Conservation (phyloP, 441 rosid genomes). For the Capsella rubella region DNA sequence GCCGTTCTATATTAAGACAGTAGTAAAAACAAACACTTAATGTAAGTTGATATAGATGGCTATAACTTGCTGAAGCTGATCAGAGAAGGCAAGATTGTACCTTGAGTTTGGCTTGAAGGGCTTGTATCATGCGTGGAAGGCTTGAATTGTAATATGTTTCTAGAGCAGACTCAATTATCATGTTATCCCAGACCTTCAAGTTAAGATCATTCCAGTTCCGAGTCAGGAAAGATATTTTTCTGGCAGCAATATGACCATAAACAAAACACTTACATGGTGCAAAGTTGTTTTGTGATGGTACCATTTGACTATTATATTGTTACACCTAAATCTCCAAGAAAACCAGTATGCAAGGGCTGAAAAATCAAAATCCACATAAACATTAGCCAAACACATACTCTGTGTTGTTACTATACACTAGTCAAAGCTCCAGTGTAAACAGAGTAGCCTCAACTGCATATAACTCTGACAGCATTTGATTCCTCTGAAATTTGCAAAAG, state of each 20-base stretch:
- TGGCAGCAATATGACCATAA: slow-evolving; percentile 15
- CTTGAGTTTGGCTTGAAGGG: slow-evolving; percentile 71
- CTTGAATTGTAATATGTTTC: slow-evolving; percentile 69
- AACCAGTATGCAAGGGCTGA: slow-evolving; percentile 91
- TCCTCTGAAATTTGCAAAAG: slow-evolving; percentile 10
- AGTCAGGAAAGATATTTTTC: slow-evolving; percentile 8
- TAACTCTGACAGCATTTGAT: neutral
- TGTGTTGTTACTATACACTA: neutral
- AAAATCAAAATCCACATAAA: slow-evolving; percentile 34
- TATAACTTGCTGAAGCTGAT: neutral
- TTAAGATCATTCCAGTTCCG: neutral
- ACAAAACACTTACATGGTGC: slow-evolving; percentile 70
- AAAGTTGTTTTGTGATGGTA: slow-evolving; percentile 70
- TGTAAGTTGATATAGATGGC: neutral
- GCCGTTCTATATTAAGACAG: slow-evolving; percentile 54
- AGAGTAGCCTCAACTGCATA: neutral
- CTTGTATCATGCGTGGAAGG: slow-evolving; percentile 66
- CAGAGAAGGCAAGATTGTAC: slow-evolving; percentile 47
- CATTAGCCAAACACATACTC: neutral
- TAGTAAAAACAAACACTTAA: slow-evolving; percentile 17
- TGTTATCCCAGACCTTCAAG: slow-evolving; percentile 89
- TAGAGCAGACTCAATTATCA: slow-evolving; percentile 82
- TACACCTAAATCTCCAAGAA: slow-evolving; percentile 82
- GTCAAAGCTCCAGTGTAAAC: neutral
- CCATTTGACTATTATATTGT: slow-evolving; percentile 73